Evolutionary conservation across 345 rosid species (phyloP).

Genomic region (Populus pruinosa): DNA sequence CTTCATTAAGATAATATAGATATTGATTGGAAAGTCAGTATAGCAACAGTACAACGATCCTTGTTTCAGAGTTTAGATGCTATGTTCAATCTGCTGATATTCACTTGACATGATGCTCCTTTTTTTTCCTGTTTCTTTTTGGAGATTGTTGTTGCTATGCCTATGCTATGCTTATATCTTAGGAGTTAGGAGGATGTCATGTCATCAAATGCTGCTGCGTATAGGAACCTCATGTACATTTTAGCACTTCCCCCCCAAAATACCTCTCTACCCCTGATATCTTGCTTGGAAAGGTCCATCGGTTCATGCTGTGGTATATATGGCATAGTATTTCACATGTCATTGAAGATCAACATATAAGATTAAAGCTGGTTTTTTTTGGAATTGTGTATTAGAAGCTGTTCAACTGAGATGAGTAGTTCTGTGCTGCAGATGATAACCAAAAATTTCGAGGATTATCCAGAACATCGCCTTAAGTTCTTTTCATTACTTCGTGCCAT

Average conservation of each 20-base stretch:
- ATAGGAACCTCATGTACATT: background rate
- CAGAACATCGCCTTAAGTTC: constrained; percentile 98
- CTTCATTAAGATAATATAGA: background rate
- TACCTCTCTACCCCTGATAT: background rate
- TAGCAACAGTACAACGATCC: background rate
- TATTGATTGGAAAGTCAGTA: background rate
- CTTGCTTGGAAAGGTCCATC: background rate
- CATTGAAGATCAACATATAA: background rate
- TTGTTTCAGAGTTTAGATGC: background rate
- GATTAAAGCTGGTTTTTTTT: background rate
- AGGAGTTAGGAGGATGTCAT: background rate
- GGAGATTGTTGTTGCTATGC: background rate
- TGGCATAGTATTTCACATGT: background rate
- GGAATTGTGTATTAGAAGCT: background rate
- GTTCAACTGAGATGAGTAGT: constrained; percentile 10
- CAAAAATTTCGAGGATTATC: constrained; percentile 95
- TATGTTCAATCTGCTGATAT: background rate
- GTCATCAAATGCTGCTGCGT: background rate
- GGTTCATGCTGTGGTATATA: background rate
- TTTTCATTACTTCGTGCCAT: constrained; percentile 97
- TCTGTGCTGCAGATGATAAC: constrained; percentile 80
- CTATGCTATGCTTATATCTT: background rate
- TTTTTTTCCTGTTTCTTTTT: background rate
- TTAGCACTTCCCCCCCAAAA: background rate
- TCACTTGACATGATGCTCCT: background rate